Conservation (phyloP, 768 basidiomycete species). For the Sutorius australiensis region DNA sequence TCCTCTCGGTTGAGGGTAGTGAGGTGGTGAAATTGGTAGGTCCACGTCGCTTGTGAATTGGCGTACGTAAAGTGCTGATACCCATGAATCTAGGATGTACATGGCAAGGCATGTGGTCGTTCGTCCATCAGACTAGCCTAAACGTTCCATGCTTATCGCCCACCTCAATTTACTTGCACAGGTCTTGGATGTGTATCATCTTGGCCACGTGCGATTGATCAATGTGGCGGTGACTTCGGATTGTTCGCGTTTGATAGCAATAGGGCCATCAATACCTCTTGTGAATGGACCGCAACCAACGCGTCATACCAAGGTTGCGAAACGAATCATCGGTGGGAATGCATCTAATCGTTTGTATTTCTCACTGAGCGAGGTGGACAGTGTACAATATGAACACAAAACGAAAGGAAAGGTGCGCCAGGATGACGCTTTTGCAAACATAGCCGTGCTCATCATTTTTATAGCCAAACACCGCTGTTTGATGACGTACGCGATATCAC, state of each 20-base stretch:
- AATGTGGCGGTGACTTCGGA: conserved; percentile 50
- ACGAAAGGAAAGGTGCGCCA: conserved; percentile 42
- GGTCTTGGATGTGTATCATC: conserved; percentile 39
- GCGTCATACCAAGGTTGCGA: conserved; percentile 44
- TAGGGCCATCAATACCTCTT: conserved; percentile 43
- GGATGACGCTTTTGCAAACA: background rate
- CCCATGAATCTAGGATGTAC: conserved; percentile 32
- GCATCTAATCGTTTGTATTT: background rate
- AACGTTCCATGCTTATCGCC: background rate
- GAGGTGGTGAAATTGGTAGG: conserved; percentile 44
- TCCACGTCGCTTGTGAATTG: background rate
- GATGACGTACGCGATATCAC: conserved; percentile 52
- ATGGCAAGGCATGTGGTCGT: conserved; percentile 33
- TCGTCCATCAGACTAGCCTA: background rate
- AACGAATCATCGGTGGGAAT: conserved; percentile 46
- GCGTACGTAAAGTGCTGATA: background rate
- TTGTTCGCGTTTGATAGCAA: conserved; percentile 41
- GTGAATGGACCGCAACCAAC: conserved; percentile 43
- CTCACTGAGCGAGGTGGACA: conserved; percentile 17
- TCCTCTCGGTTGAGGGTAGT: conserved; percentile 49
- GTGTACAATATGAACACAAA: conserved; percentile 47
- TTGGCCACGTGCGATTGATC: conserved; percentile 44
- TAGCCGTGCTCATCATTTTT: background rate
- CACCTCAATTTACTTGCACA: conserved; percentile 4
- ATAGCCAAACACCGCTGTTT: conserved; percentile 49